Evolutionary conservation across 495 filamentous ascomycete species (phyloP).

Genomic region (Aspergillus kassunensis): DNA sequence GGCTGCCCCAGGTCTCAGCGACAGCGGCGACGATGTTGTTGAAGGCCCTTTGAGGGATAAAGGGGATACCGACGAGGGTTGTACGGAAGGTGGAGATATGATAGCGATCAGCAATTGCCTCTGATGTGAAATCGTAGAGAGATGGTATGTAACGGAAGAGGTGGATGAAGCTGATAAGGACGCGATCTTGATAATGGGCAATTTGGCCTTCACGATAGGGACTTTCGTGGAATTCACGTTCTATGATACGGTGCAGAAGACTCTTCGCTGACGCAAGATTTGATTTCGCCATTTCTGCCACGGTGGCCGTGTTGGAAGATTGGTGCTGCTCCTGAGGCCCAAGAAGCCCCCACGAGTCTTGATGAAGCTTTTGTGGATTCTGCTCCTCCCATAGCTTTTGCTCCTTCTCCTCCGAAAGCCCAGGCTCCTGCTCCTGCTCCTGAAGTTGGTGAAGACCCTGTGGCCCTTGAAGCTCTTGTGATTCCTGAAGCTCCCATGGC

Average conservation of each 20-base stretch:
- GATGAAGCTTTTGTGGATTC: no score
- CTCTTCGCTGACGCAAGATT: slow-evolving; percentile 25
- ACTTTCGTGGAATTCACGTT: slow-evolving; percentile 31
- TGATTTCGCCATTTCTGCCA: neutral
- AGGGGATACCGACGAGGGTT: no score
- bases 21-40: slow-evolving; percentile 45
- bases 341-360: no score
- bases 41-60: slow-evolving; percentile 40
- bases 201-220: slow-evolving; percentile 12
- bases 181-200: slow-evolving; percentile 25
- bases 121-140: no score
- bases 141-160: slow-evolving; percentile 28
- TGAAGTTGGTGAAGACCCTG: no score
- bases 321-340: slow-evolving; percentile 13
- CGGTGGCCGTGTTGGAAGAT: neutral
- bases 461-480: no score
- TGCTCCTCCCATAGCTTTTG: no score
- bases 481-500: no score
- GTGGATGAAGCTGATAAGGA: slow-evolving; percentile 24
- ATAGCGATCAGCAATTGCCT: no score
- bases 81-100: no score
- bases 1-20: slow-evolving; percentile 43
- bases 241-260: slow-evolving; percentile 30
- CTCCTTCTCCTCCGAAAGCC: no score
- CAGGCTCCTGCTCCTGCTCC: no score